A percentile compares a stretch with the other conserved stretches of the same genome.
Conservation (phyloP, 2,329 filamentous ascomycete genomes). For the Coniochaeta hoffmannii region DNA sequence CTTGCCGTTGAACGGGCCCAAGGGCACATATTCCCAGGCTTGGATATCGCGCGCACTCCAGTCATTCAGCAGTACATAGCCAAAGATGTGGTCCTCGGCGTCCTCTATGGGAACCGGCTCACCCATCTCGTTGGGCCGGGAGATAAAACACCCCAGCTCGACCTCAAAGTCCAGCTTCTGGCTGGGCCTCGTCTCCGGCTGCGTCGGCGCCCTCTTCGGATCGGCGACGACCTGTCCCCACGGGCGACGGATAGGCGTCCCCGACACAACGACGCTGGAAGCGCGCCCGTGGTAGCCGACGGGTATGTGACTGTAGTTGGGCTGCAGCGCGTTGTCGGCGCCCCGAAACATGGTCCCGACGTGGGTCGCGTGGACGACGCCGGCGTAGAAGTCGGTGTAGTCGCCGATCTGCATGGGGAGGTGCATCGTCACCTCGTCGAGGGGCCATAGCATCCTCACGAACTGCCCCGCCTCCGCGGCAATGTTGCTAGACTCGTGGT, state of each 20-base stretch:
- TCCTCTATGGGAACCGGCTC: slow-evolving; percentile 53
- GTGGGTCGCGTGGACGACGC: slow-evolving; percentile 65
- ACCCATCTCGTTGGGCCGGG: slow-evolving; percentile 56
- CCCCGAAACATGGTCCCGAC: slow-evolving; percentile 68
- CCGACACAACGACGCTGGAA: slow-evolving; percentile 67
- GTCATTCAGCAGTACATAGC: slow-evolving; percentile 77
- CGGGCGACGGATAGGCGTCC: slow-evolving; percentile 65
- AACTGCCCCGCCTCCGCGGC: slow-evolving; percentile 55
- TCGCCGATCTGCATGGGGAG: slow-evolving; percentile 73
- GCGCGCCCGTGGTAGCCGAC: slow-evolving; percentile 77
- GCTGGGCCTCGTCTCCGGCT: slow-evolving; percentile 56
- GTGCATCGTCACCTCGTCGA: slow-evolving; percentile 55
- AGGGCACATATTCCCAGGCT: slow-evolving; percentile 74
- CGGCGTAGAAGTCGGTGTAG: slow-evolving; percentile 82
- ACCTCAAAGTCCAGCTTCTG: slow-evolving; percentile 71
- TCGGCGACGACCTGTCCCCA: slow-evolving; percentile 66
- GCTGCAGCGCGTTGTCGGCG: slow-evolving; percentile 63
- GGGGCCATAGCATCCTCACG: slow-evolving; percentile 50
- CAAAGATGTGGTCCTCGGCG: slow-evolving; percentile 68
- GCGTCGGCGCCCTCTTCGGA: slow-evolving; percentile 52
- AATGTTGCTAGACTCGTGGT: slow-evolving; percentile 52
- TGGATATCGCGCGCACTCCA: slow-evolving; percentile 83
- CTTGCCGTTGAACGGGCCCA: slow-evolving; percentile 78
- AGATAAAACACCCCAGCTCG: slow-evolving; percentile 71
- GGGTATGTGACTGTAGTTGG: slow-evolving; percentile 75